These are phyloP conservation scores for Boletus subcaerulescens DNA, from an alignment of 768 basidiomycete genomes.

Conservation along the genomic window DNA sequence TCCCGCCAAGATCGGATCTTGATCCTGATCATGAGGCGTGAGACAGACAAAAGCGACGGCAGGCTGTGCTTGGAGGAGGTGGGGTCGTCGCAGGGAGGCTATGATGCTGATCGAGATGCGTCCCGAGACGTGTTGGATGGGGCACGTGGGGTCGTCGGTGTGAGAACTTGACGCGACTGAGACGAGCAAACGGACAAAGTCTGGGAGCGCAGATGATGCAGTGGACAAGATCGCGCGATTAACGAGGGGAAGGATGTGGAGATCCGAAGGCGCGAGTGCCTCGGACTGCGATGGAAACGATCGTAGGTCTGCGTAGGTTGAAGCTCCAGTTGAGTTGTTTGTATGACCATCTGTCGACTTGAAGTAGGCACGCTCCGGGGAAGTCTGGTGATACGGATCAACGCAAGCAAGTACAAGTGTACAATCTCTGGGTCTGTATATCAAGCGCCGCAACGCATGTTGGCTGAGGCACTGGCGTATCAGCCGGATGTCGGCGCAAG, in stretches of 20 bases:
- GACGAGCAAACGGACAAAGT: slow-evolving; percentile 19
- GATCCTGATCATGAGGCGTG: background rate
- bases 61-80: background rate
- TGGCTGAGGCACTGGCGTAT: slow-evolving; percentile 50
- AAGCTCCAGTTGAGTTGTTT: slow-evolving; percentile 83
- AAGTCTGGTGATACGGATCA: slow-evolving; percentile 4
- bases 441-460: slow-evolving; percentile 93
- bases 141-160: background rate
- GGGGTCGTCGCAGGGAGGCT: slow-evolving; percentile 22
- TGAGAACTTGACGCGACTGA: background rate
- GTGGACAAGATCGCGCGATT: slow-evolving; percentile 51
- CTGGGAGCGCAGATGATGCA: slow-evolving; percentile 47
- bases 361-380: slow-evolving; percentile 61
- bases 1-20: too few species aligned
- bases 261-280: too few species aligned
- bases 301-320: slow-evolving; percentile 78
- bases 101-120: slow-evolving; percentile 40
- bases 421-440: slow-evolving; percentile 75
- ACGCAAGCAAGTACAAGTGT: slow-evolving; percentile 12
- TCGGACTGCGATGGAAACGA: too few species aligned
- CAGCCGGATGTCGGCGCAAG: background rate
- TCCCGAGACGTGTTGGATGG: slow-evolving; percentile 34
- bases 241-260: slow-evolving; percentile 70
- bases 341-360: slow-evolving; percentile 91
- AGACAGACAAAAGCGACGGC: slow-evolving; percentile 20